These are phyloP conservation scores for Leishmania gerbilli DNA, from an alignment of 208 protist species.

Conservation along the genomic window DNA sequence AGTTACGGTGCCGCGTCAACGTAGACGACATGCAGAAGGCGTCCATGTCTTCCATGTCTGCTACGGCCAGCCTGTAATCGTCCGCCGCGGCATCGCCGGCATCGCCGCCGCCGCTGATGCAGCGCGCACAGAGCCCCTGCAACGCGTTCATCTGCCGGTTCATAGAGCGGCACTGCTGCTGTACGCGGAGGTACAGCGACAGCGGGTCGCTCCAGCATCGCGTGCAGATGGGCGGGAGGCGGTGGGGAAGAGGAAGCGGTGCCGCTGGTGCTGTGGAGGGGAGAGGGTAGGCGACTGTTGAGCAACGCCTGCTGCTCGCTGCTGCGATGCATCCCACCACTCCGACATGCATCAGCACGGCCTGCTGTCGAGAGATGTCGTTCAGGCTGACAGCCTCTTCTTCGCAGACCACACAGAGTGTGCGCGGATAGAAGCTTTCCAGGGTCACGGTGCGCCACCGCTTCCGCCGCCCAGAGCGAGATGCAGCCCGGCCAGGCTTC, in stretches of 20 bases:
- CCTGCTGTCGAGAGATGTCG: conserved; percentile 28
- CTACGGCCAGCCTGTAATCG: conserved; percentile 1
- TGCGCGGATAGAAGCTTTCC: conserved; percentile 47
- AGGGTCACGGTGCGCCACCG: conserved; percentile 30
- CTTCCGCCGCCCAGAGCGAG: background rate
- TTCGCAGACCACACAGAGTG: conserved; percentile 46
- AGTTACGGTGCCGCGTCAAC: background rate
- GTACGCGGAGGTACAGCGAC: conserved; percentile 27
- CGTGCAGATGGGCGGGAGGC: conserved; percentile 44
- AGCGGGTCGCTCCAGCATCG: conserved; percentile 45
- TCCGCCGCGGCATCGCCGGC: conserved; percentile 13
- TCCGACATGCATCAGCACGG: conserved; percentile 9
- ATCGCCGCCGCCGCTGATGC: conserved; percentile 38
- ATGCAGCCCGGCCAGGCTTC: background rate
- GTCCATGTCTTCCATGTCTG: conserved; percentile 49
- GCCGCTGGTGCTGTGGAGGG: background rate
- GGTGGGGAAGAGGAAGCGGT: background rate
- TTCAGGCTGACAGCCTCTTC: conserved; percentile 29
- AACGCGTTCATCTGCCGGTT: conserved; percentile 24
- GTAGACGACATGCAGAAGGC: conserved; percentile 2
- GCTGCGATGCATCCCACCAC: background rate
- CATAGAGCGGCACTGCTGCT: conserved; percentile 20
- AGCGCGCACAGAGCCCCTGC: conserved; percentile 34
- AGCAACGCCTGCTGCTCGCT: background rate
- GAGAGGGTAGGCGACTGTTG: background rate